These are phyloP conservation scores for Boletus pseudo-olivaceus DNA, from an alignment of 768 basidiomycete genomes.

Conservation along the genomic window DNA sequence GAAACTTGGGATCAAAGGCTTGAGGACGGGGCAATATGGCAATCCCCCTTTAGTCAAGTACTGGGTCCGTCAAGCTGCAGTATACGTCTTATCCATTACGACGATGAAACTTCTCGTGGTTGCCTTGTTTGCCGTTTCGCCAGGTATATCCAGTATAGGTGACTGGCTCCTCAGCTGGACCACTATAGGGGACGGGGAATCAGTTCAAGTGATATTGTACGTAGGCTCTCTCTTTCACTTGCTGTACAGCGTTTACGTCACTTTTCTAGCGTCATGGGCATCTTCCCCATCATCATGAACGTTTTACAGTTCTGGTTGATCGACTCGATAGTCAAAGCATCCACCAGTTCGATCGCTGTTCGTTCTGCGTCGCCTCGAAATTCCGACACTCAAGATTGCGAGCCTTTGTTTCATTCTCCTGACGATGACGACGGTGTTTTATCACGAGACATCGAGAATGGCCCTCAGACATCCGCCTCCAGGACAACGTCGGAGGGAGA, in stretches of 20 bases:
- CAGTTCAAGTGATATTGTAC: slow-evolving; percentile 76
- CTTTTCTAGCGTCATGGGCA: slow-evolving; percentile 70
- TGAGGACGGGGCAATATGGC: slow-evolving; percentile 87
- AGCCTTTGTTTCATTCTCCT: slow-evolving; percentile 62
- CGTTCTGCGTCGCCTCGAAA: slow-evolving; percentile 39
- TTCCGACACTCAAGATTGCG: slow-evolving; percentile 43
- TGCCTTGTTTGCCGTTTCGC: slow-evolving; percentile 64
- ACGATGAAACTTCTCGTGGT: slow-evolving; percentile 94
- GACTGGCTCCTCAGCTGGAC: slow-evolving; percentile 86
- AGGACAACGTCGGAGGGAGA: slow-evolving; percentile 31
- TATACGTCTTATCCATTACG: slow-evolving; percentile 78
- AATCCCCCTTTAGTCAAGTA: slow-evolving; percentile 68
- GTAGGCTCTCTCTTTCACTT: slow-evolving; percentile 29
- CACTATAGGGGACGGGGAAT: slow-evolving; percentile 55
- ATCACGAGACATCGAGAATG: slow-evolving; percentile 46
- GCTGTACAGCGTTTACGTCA: slow-evolving; percentile 6
- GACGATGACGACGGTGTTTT: slow-evolving; percentile 47
- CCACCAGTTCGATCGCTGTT: slow-evolving; percentile 37
- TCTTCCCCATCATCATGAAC: slow-evolving; percentile 89
- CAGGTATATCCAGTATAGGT: slow-evolving; percentile 69
- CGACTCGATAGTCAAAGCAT: slow-evolving; percentile 87
- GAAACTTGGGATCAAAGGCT: slow-evolving; percentile 65
- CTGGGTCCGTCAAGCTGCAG: slow-evolving; percentile 74
- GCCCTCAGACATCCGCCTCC: slow-evolving; percentile 34
- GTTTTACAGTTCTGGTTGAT: slow-evolving; percentile 93